Conservation (phyloP, 257 asterid species). For the Nicotiana tomentosiformis region DNA sequence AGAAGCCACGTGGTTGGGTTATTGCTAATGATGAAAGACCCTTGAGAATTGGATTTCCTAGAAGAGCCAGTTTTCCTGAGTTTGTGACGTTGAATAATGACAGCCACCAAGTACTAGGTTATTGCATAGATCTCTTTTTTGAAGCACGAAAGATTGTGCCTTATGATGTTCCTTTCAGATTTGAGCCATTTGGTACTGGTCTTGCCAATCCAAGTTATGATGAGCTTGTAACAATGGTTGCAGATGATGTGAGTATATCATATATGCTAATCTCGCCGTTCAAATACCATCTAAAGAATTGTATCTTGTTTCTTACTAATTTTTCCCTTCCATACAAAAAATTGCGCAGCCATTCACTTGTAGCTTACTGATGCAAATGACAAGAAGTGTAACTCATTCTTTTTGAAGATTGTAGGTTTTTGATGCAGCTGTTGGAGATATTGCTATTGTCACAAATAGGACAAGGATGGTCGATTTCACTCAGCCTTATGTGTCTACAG, state of each 20-base stretch:
- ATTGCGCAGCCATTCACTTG: background rate
- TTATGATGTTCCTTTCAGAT: conserved; percentile 27
- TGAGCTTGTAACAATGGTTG: conserved; percentile 25
- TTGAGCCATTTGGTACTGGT: conserved; percentile 26
- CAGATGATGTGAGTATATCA: conserved; percentile 28
- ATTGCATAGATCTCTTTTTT: conserved; percentile 31
- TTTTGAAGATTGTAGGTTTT: conserved; percentile 13
- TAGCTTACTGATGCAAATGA: background rate
- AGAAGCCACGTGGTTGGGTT: conserved; percentile 36
- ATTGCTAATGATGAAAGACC: conserved; percentile 24
- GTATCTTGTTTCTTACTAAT: background rate
- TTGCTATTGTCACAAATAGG: conserved; percentile 27
- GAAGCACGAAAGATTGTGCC: conserved; percentile 25
- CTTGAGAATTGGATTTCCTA: conserved; percentile 27
- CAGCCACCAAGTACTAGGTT: conserved; percentile 27
- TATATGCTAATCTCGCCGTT: background rate
- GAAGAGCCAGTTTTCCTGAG: conserved; percentile 27
- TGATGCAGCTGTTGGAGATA: conserved; percentile 35
- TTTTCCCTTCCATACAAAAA: background rate
- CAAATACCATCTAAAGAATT: background rate
- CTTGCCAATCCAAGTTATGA: conserved; percentile 27
- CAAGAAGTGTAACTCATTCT: background rate
- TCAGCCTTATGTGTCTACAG: conserved; percentile 17
- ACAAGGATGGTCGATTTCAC: conserved; percentile 19
- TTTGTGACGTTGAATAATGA: conserved; percentile 18